Evolutionary conservation across 2,329 filamentous ascomycete genomes (phyloP), one percentile per base, ranked within the genome.

Genomic region (Hypoxylon sp.): DNA sequence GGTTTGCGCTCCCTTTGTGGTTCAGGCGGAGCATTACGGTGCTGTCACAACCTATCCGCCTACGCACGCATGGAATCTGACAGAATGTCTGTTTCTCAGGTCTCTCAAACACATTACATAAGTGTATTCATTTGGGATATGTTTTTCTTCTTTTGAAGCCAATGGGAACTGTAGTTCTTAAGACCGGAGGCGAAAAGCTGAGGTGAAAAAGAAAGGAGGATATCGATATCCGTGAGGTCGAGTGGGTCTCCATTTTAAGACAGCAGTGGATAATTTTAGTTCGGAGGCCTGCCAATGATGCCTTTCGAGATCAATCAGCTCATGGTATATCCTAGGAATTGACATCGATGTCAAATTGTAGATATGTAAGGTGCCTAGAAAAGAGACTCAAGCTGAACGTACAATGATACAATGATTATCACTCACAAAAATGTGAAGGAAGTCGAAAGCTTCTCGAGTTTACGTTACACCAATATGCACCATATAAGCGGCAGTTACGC

Each of bases 41-140:
- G 21, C 21, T 50, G 10, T 45, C 53, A 71, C 60, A 64, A 45
- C 49, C 11, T 62, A 68, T 43, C 65, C 65, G 65, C 51, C 55
- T 63, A 63, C 38, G 65, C 50, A 58, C 52, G 55, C 50, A 53
- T 60, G 60, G 60, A 45, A 65, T 60, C 28, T 65, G 38, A 52
- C 55, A 52, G 60, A 32, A 36, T 34, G 28, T 34, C 32, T 38
- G 34, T 48, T 57, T 43, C 51, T 60, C 32, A 19, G 25, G 46
- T 53, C 45, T 51, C 48, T 46, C 17, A 28, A 30, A 50, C 41
- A 14, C 36, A 13, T 19, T 32, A 23, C 11, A 2, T 50, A 49
- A 51, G 45, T n/a, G 53, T 53, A 43, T 43, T 50, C 13, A 41
- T 19, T 34, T 48, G 36, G 25, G 21, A 50, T 28, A 19, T 51